Evolutionary conservation across 768 basidiomycete species (phyloP).

Genomic region (Kondoa subrosea): DNA sequence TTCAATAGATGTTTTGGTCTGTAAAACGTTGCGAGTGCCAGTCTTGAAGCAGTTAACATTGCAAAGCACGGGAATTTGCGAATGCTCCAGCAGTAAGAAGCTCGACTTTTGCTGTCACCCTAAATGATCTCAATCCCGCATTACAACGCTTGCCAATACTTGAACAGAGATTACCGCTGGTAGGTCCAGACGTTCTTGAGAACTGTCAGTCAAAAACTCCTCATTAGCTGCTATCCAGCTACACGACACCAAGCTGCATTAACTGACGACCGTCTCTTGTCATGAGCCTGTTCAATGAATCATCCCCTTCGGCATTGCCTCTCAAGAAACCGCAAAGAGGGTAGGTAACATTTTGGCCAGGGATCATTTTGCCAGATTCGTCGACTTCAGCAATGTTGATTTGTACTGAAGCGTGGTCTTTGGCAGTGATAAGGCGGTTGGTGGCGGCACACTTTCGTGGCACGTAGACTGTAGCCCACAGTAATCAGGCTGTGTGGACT

Average conservation of each 20-base stretch:
- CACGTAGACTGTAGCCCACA: background rate
- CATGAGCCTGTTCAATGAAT: constrained; percentile 87
- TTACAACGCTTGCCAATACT: background rate
- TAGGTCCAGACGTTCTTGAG: constrained; percentile 92
- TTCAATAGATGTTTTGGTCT: too few species aligned
- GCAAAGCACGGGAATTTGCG: too few species aligned
- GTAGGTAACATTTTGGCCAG: constrained; percentile 52
- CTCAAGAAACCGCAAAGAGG: constrained; percentile 88
- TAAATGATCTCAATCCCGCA: background rate
- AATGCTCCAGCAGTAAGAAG: too few species aligned
- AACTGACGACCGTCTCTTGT: constrained; percentile 82
- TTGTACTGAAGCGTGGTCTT: constrained; percentile 98
- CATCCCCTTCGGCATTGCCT: constrained; percentile 88
- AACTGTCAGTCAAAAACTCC: constrained; percentile 42
- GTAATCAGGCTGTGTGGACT: background rate
- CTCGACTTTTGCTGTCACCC: background rate
- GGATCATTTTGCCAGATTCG: constrained; percentile 54
- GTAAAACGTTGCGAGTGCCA: too few species aligned
- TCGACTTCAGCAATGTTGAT: constrained; percentile 90
- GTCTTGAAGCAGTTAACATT: too few species aligned
- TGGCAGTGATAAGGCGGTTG: constrained; percentile 89
- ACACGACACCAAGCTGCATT: constrained; percentile 25
- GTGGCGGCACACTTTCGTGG: constrained; percentile 23
- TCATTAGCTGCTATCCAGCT: background rate
- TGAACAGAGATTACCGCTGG: constrained; percentile 49